Conservation (phyloP, 176 grass and related monocot genomes). For the Phoenix dactylifera region DNA sequence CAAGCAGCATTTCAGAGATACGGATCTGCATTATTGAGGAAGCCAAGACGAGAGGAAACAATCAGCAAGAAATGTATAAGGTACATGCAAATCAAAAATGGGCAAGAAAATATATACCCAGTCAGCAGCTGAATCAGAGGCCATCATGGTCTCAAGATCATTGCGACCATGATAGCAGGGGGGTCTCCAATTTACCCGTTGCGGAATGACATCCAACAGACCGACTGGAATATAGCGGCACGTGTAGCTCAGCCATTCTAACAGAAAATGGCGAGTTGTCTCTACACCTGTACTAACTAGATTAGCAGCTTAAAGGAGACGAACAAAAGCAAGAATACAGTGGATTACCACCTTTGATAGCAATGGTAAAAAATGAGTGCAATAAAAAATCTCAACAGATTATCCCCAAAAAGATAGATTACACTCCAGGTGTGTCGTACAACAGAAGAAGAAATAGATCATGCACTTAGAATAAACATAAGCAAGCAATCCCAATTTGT, state of each 20-base stretch:
- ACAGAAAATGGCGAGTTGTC: slow-evolving; percentile 80
- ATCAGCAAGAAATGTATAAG: neutral
- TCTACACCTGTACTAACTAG: slow-evolving; percentile 50
- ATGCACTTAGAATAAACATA: no score
- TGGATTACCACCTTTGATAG: no score
- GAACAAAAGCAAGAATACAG: no score
- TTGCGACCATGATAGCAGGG: slow-evolving; percentile 71
- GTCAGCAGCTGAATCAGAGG: slow-evolving; percentile 86
- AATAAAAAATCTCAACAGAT: no score
- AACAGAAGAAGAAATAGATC: no score
- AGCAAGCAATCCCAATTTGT: no score
- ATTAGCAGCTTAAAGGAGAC: neutral
- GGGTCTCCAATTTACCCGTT: slow-evolving; percentile 76
- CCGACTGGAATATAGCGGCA: slow-evolving; percentile 75
- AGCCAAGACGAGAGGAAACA: neutral
- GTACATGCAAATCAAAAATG: neutral
- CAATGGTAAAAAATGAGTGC: no score
- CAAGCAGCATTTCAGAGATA: slow-evolving; percentile 88
- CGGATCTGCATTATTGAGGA: slow-evolving; percentile 37
- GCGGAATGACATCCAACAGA: slow-evolving; percentile 69
- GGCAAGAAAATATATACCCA: slow-evolving; percentile 35
- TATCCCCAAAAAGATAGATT: no score
- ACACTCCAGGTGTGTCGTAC: no score
- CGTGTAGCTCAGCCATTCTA: slow-evolving; percentile 90
- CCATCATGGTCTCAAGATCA: slow-evolving; percentile 93